A percentile compares a stretch with the other conserved stretches of the same genome.
Conservation (phyloP, 2,329 filamentous ascomycete genomes). For the Penicillium sp. region DNA sequence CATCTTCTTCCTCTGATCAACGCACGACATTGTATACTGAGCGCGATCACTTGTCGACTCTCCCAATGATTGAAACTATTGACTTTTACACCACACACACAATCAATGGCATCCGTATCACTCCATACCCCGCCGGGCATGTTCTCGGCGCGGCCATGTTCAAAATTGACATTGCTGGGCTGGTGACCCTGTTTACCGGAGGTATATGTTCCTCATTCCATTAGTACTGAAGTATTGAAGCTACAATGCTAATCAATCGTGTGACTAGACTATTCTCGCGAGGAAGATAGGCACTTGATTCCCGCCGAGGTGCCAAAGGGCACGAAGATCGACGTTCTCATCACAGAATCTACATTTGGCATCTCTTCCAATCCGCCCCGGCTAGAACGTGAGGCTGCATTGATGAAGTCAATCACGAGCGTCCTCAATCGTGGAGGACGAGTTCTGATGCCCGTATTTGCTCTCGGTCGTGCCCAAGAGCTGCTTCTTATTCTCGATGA, state of each 20-base stretch:
- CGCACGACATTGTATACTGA: conserved; percentile 81
- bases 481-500: conserved; percentile 92
- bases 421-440: conserved; percentile 89
- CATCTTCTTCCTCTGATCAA: conserved; percentile 59
- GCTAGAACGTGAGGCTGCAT: conserved; percentile 81
- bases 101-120: conserved; percentile 93
- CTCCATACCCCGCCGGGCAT: conserved; percentile 93
- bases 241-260: neutral
- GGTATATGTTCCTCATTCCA: neutral
- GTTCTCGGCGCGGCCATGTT: conserved; percentile 99
- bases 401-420: conserved; percentile 93
- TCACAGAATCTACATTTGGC: conserved; percentile 96
- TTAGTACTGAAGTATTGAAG: too few relatives aligned
- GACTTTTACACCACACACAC: conserved; percentile 98
- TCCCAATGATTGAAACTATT: conserved; percentile 92
- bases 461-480: conserved; percentile 89
- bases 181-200: conserved; percentile 96
- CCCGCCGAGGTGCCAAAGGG: conserved; percentile 86
- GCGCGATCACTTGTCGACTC: conserved; percentile 89
- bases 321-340: conserved; percentile 91
- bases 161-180: conserved; percentile 90
- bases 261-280: conserved; percentile 76
- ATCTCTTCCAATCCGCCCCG: conserved; percentile 91
- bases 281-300: conserved; percentile 92
- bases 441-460: conserved; percentile 92